Evolutionary conservation across 805 yeast genomes (phyloP).

Genomic region (Yamadazyma endophytica): DNA sequence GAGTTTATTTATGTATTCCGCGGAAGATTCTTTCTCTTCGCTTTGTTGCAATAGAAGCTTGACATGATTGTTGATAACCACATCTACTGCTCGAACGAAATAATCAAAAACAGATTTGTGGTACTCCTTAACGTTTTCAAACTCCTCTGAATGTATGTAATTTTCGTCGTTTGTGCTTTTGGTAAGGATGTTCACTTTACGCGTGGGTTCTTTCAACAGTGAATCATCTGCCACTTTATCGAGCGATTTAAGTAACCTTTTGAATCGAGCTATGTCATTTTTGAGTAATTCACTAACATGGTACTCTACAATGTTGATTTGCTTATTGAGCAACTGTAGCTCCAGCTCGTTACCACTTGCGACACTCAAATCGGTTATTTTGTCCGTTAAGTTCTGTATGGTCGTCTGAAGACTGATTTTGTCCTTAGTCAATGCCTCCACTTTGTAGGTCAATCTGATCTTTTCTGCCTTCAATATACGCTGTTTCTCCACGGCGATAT

Average conservation of each 20-base stretch:
- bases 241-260: conserved; percentile 47
- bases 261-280: conserved; percentile 43
- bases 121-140: conserved; percentile 23
- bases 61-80: conserved; percentile 55
- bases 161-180: conserved; percentile 5
- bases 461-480: conserved; percentile 42
- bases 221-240: conserved; percentile 53
- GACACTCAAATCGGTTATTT: conserved; percentile 18
- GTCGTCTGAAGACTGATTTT: conserved; percentile 30
- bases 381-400: conserved; percentile 36
- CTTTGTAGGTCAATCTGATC: conserved; percentile 34
- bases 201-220: conserved; percentile 57
- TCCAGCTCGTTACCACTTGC: conserved; percentile 13
- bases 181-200: conserved; percentile 34
- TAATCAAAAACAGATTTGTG: conserved; percentile 49
- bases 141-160: conserved; percentile 15
- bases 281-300: conserved; percentile 40
- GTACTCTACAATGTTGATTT: conserved; percentile 29
- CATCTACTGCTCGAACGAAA: conserved; percentile 56
- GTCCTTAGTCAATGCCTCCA: conserved; percentile 37
- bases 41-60: conserved; percentile 32
- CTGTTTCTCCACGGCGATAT: conserved; percentile 40
- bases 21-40: conserved; percentile 16
- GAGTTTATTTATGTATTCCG: conserved; percentile 19
- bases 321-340: conserved; percentile 8